Percentiles rank a stretch among this genome's conserved stretches.
phyloP scores from a whole-genome alignment of 2,329 filamentous ascomycete genomes.

The Phialemonium atrogriseum region DNA sequence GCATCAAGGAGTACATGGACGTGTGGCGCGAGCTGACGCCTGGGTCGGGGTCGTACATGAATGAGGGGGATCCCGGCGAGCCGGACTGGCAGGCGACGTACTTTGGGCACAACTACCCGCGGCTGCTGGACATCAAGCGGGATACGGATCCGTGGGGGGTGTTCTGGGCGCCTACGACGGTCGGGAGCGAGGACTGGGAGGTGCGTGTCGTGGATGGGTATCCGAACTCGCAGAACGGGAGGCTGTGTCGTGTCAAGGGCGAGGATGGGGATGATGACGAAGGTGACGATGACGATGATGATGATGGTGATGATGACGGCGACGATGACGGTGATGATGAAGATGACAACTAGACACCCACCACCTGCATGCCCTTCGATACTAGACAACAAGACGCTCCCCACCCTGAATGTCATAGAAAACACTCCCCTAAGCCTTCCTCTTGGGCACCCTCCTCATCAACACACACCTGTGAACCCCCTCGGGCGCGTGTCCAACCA shows the following conservation, averaged over 20 bases:
- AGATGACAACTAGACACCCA: too few species aligned
- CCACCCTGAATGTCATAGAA: too few species aligned
- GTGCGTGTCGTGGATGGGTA: slow-evolving; percentile 5
- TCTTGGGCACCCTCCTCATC: slow-evolving; percentile 17
- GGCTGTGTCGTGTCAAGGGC: slow-evolving; percentile 1
- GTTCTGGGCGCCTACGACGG: slow-evolving; percentile 10
- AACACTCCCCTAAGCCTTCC: too few species aligned
- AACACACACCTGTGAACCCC: slow-evolving; percentile 15
- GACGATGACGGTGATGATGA: too few species aligned
- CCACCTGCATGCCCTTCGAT: too few species aligned
- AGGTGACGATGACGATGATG: too few species aligned
- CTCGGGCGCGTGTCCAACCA: slow-evolving; percentile 12
- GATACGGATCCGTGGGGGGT: slow-evolving; percentile 9
- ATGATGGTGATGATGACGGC: too few species aligned
- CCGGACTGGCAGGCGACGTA: slow-evolving; percentile 8
- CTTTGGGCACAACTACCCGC: slow-evolving; percentile 4
- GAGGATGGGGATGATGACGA: too few species aligned
- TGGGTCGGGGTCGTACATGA: slow-evolving; percentile 11
- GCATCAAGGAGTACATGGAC: slow-evolving; percentile 7
- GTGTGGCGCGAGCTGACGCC: slow-evolving; percentile 11
- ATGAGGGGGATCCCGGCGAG: slow-evolving; percentile 8
- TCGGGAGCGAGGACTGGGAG: slow-evolving; percentile 10
- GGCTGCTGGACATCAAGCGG: slow-evolving; percentile 6
- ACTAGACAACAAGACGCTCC: too few species aligned
- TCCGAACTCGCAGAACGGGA: background rate